phyloP scores from a whole-genome alignment of 129 eudicot genomes.

The Erigeron canadensis region DNA sequence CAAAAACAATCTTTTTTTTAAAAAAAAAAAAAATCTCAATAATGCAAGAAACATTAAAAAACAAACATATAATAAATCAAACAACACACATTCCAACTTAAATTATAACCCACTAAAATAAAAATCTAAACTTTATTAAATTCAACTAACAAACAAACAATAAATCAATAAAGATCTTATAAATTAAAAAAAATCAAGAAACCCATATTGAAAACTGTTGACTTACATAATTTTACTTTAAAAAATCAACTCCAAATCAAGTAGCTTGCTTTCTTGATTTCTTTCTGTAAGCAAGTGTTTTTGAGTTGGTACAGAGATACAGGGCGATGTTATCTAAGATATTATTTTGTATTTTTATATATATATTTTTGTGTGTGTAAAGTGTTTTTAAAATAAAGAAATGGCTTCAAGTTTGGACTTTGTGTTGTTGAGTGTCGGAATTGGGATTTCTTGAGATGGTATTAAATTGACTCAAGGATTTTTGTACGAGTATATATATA shows the following conservation, averaged over 20 bases:
- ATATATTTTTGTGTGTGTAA: not conserved
- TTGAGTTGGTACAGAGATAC: slow-evolving; percentile 32
- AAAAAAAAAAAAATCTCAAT: not conserved
- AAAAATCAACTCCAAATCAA: slow-evolving; percentile 19
- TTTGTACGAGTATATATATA: not conserved
- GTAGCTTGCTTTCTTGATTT: not conserved
- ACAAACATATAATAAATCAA: slow-evolving; percentile 10
- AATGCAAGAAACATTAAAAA: slow-evolving; percentile 5
- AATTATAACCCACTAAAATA: slow-evolving; percentile 16
- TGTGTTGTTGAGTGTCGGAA: slow-evolving; percentile 34
- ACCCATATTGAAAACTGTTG: not conserved
- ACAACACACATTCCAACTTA: slow-evolving; percentile 8
- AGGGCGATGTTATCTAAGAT: slow-evolving; percentile 43
- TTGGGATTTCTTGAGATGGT: slow-evolving; percentile 24
- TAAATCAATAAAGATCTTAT: not conserved
- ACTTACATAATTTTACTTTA: slow-evolving; percentile 28
- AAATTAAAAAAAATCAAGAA: slow-evolving; percentile 4
- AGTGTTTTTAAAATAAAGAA: not conserved
- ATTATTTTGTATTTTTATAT: not conserved
- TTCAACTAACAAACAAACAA: not conserved
- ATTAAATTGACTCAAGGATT: slow-evolving; percentile 19
- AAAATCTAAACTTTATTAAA: not conserved
- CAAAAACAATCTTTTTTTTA: slow-evolving; percentile 1
- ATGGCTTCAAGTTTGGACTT: slow-evolving; percentile 21
- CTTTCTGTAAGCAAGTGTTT: not conserved